Percentiles rank a stretch among this genome's conserved stretches.
Evolutionary conservation across 1,139 yeast genomes (phyloP).

Genomic region (Insectozyma bohioensis): DNA sequence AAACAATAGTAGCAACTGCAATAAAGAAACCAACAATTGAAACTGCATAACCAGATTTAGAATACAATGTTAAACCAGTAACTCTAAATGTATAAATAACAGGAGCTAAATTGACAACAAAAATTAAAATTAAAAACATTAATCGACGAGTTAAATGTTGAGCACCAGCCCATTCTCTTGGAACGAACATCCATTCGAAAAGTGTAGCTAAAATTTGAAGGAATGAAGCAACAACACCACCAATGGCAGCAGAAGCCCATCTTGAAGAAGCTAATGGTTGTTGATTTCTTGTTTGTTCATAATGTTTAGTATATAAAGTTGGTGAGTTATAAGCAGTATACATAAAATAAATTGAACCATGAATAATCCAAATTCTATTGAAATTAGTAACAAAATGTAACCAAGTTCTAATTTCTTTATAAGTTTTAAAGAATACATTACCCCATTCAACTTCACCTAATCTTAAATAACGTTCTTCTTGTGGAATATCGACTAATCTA

Average conservation of each 20-base stretch:
- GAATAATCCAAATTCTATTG: slow-evolving; percentile 97
- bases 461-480: slow-evolving; percentile 83
- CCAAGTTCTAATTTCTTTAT: slow-evolving; percentile 97
- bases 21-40: slow-evolving; percentile 89
- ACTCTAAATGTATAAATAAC: slow-evolving; percentile 83
- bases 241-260: slow-evolving; percentile 93
- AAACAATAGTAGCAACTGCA: slow-evolving; percentile 78
- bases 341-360: slow-evolving; percentile 89
- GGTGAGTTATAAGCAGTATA: slow-evolving; percentile 93
- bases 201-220: slow-evolving; percentile 87
- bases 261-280: slow-evolving; percentile 83
- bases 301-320: slow-evolving; percentile 81
- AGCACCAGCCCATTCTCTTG: slow-evolving; percentile 99
- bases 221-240: slow-evolving; percentile 81
- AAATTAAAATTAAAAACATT: slow-evolving; percentile 65
- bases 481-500: slow-evolving; percentile 85
- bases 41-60: slow-evolving; percentile 77
- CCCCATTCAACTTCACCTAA: slow-evolving; percentile 94
- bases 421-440: slow-evolving; percentile 92
- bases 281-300: slow-evolving; percentile 78
- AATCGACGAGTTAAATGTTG: slow-evolving; percentile 92
- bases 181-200: slow-evolving; percentile 95
- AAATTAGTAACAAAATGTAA: slow-evolving; percentile 92
- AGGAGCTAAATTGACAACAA: slow-evolving; percentile 78
- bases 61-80: slow-evolving; percentile 66